Percentiles rank a stretch among this genome's conserved stretches.
Evolutionary conservation across 148 eudicot genomes (phyloP).

Genomic region (Rhododendron griersonianum): DNA sequence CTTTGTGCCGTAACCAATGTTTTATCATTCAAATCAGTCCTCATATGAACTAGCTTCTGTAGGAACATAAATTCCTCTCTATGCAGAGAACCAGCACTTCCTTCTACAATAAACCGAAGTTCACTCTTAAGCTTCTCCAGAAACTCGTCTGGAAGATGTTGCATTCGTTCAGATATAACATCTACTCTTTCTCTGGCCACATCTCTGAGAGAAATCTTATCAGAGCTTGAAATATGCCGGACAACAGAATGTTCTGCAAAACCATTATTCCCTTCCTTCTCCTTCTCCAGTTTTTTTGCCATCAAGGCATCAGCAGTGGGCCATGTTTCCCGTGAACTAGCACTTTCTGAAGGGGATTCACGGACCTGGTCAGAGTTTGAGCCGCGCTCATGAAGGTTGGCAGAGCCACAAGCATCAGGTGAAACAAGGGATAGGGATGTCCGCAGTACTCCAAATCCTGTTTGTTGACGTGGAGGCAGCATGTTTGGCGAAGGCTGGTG

Average conservation of each 20-base stretch:
- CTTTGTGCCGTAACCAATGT: conserved; percentile 43
- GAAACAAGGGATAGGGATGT: conserved; percentile 14
- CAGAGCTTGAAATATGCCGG: conserved; percentile 32
- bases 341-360: conserved; percentile 65
- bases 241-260: conserved; percentile 43
- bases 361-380: conserved; percentile 30
- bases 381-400: conserved; percentile 30
- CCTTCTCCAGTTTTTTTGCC: conserved; percentile 34
- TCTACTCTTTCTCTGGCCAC: conserved; percentile 59
- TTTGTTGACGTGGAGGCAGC: conserved; percentile 20
- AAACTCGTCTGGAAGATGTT: conserved; percentile 37
- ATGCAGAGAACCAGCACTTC: conserved; percentile 48
- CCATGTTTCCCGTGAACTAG: conserved; percentile 57
- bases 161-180: conserved; percentile 46
- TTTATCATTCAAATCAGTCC: conserved; percentile 45
- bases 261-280: conserved; percentile 37
- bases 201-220: conserved; percentile 41
- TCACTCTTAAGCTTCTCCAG: conserved; percentile 44
- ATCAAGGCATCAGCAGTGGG: conserved; percentile 43
- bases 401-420: conserved; percentile 11
- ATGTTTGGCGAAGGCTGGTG: conserved; percentile 20
- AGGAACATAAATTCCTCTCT: conserved; percentile 45
- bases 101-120: conserved; percentile 46
- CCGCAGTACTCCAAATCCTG: conserved; percentile 11
- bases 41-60: conserved; percentile 51